Base-by-base conservation (phyloP, 176 grass and related monocot species). In the sorghum (Sorghum bicolor) region DNA sequence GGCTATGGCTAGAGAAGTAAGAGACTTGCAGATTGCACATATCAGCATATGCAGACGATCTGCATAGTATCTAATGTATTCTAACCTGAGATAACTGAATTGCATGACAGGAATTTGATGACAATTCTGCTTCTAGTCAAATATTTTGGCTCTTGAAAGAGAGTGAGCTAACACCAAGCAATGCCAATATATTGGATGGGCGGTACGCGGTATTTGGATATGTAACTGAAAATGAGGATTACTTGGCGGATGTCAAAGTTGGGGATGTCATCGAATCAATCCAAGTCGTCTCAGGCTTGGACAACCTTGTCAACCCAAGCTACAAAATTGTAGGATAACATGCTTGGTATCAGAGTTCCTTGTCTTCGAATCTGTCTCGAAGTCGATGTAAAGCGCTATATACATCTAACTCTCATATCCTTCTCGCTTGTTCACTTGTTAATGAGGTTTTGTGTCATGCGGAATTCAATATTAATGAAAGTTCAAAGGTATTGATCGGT, bases 1-100 rank as follows among this genome's bases (percentile, higher is more conserved):
- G 96, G 96, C 93, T 79, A 94, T 96, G 96, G 96, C 96, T 39
- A 96, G 96, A 94, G 96, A 96, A 26, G 96, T 94, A 96, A 89
- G 89, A 39, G 40, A 68, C 81, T 63, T 64, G 47, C 33, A 72
- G 20, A 30, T 78, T 36, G n/a, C 70, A 73, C 28, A 58, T 74
- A 36, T 81, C 64, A 78, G 8, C 45, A 45, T 76, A 45, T 29
- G 17, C 69, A 50, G 30, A 30, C 22, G 58, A 62, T 74, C n/a
- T 30, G 3, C 39, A 76, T 77, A n/a, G 55, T 24, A 67, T 17
- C 37, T 22, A 34, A 16, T 30, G 61, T 70, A 22, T 70, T 76
- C 70, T 77, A 47, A 88, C 22, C n/a, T 30, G n/a, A 64, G 38
- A 64, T 43, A 5, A 75, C 28, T 78, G 28, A 38, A 78, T 79